Evolutionary conservation across 495 filamentous ascomycete genomes (phyloP).

Genomic region (Trypethelium eluteriae): DNA sequence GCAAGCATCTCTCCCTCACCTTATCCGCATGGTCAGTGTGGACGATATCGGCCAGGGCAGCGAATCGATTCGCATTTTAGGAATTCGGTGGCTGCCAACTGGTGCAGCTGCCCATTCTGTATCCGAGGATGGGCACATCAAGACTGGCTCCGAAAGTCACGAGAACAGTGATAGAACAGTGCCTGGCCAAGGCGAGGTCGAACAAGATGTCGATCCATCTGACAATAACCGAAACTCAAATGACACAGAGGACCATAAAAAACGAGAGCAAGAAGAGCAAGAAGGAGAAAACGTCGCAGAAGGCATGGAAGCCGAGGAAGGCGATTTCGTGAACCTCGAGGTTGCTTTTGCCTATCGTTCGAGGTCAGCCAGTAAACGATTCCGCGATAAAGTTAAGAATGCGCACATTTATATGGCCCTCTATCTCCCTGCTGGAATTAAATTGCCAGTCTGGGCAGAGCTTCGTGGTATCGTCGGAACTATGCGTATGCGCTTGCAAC

Average conservation of each 20-base stretch:
- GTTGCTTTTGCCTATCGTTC: slow-evolving; percentile 62
- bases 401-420: slow-evolving; percentile 63
- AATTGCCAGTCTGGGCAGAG: slow-evolving; percentile 64
- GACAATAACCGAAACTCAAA: slow-evolving; percentile 24
- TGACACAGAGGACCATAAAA: slow-evolving; percentile 19
- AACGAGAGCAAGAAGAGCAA: slow-evolving; percentile 32
- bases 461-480: slow-evolving; percentile 58
- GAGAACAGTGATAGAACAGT: slow-evolving; percentile 46
- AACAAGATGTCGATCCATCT: slow-evolving; percentile 12
- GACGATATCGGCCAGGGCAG: slow-evolving; percentile 64
- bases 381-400: slow-evolving; percentile 57
- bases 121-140: slow-evolving; percentile 45
- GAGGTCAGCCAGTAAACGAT: slow-evolving; percentile 45
- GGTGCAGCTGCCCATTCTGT: slow-evolving; percentile 55
- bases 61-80: slow-evolving; percentile 56
- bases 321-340: slow-evolving; percentile 65
- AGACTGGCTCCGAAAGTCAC: slow-evolving; percentile 31
- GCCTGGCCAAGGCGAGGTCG: slow-evolving; percentile 37
- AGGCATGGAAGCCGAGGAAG: slow-evolving; percentile 66
- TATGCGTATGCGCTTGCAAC: slow-evolving; percentile 56
- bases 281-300: slow-evolving; percentile 43
- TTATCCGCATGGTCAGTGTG: slow-evolving; percentile 60
- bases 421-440: slow-evolving; percentile 53
- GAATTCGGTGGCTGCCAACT: slow-evolving; percentile 57
- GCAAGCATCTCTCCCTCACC: slow-evolving; percentile 57